These are phyloP conservation scores for Venturia aucupariae DNA, from an alignment of 2,329 filamentous ascomycete species.

Conservation along the genomic window DNA sequence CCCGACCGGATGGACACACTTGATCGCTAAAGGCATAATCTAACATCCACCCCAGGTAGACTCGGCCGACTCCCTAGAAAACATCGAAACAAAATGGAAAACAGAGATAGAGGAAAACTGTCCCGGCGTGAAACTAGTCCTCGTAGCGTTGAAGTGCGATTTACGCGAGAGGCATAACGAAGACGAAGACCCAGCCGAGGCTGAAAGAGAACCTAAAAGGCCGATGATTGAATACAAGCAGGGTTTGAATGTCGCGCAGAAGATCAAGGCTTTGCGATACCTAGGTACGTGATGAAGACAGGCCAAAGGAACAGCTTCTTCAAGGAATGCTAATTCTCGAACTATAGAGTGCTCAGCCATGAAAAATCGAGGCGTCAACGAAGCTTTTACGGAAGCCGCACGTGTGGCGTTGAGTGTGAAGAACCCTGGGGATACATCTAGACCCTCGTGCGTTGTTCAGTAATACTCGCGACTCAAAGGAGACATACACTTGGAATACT, in stretches of 20 bases:
- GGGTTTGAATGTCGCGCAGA: slow-evolving; percentile 80
- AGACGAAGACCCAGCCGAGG: slow-evolving; percentile 47
- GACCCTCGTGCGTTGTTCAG: slow-evolving; percentile 33
- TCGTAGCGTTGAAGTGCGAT: slow-evolving; percentile 96
- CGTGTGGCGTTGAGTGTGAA: slow-evolving; percentile 69
- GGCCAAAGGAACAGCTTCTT: background rate
- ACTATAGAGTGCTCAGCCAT: slow-evolving; percentile 89
- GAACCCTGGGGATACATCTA: slow-evolving; percentile 39
- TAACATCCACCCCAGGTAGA: slow-evolving; percentile 51
- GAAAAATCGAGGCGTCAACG: slow-evolving; percentile 95
- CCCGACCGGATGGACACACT: background rate
- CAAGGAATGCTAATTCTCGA: slow-evolving; percentile 5
- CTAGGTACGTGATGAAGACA: slow-evolving; percentile 48
- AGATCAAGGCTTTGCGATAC: slow-evolving; percentile 87
- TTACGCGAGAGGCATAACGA: slow-evolving; percentile 68
- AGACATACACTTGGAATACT: background rate
- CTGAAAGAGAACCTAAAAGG: slow-evolving; percentile 36
- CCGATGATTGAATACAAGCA: slow-evolving; percentile 83
- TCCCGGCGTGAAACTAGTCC: slow-evolving; percentile 84
- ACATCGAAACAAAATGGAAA: slow-evolving; percentile 98
- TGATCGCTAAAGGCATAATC: slow-evolving; percentile 39
- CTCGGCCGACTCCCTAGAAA: slow-evolving; percentile 91
- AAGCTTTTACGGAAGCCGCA: slow-evolving; percentile 95
- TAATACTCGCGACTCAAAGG: slow-evolving; percentile 16
- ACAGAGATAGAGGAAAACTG: slow-evolving; percentile 98